Evolutionary conservation across 2,329 filamentous ascomycete species (phyloP).

Genomic region (Xenoacremonium recifei): DNA sequence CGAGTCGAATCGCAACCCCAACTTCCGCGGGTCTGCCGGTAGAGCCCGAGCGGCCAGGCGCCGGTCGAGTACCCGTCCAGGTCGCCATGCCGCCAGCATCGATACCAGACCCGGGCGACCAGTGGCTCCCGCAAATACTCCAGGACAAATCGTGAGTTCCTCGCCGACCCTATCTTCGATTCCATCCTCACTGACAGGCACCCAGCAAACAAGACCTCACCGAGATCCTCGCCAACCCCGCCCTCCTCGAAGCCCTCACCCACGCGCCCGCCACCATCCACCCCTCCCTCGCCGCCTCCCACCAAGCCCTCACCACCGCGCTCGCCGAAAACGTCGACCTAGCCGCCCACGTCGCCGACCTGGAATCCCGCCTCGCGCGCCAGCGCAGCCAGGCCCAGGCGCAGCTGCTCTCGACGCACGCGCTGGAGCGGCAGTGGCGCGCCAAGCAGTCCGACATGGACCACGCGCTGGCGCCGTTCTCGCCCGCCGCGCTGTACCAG

Average conservation of each 20-base stretch:
- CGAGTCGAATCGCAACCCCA: constrained; percentile 66
- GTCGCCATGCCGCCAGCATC: constrained; percentile 30
- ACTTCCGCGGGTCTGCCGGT: constrained; percentile 44
- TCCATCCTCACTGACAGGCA: constrained; percentile 8
- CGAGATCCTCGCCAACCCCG: constrained; percentile 61
- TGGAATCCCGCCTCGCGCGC: constrained; percentile 56
- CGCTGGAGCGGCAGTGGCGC: constrained; percentile 88
- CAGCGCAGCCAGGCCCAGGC: constrained; percentile 74
- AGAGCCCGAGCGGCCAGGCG: constrained; percentile 19
- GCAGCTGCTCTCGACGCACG: constrained; percentile 77
- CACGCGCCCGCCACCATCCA: constrained; percentile 67
- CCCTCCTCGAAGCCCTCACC: constrained; percentile 72
- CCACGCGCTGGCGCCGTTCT: constrained; percentile 77
- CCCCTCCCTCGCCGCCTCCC: constrained; percentile 66
- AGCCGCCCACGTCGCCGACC: constrained; percentile 59
- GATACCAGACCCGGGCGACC: constrained; percentile 60
- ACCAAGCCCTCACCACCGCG: constrained; percentile 61
- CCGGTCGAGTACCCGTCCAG: constrained; percentile 13
- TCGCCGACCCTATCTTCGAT: too few species aligned
- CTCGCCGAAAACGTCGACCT: constrained; percentile 72
- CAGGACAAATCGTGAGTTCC: constrained; percentile 75
- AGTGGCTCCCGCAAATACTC: constrained; percentile 76
- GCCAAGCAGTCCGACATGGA: constrained; percentile 90
- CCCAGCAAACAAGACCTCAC: constrained; percentile 75
- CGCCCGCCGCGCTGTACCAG: constrained; percentile 83